These are phyloP conservation scores for Hanseniaspora mollemarum DNA, from an alignment of 805 yeast species.

Conservation along the genomic window DNA sequence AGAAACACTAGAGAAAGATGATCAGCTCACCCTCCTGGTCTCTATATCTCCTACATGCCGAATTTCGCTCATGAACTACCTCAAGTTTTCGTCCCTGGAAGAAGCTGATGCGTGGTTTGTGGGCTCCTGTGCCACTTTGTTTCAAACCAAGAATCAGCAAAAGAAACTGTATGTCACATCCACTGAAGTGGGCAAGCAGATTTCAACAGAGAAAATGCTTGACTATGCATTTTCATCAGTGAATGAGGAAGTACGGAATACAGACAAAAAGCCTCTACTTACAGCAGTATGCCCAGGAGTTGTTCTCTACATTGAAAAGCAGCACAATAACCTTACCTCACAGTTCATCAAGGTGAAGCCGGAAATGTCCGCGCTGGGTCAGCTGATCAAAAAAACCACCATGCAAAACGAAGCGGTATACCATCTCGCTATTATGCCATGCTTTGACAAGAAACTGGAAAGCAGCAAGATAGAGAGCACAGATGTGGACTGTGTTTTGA, in stretches of 20 bases:
- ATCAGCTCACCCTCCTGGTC: slow-evolving; percentile 45
- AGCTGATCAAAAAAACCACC: slow-evolving; percentile 41
- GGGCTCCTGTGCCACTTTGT: slow-evolving; percentile 38
- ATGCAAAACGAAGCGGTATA: slow-evolving; percentile 42
- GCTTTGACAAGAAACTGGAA: slow-evolving; percentile 91
- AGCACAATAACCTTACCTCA: slow-evolving; percentile 75
- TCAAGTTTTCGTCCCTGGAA: slow-evolving; percentile 36
- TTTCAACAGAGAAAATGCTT: slow-evolving; percentile 45
- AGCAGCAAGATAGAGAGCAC: slow-evolving; percentile 68
- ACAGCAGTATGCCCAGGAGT: slow-evolving; percentile 89
- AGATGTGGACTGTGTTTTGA: slow-evolving; percentile 90
- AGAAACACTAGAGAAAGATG: slow-evolving; percentile 19
- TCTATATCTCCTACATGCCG: slow-evolving; percentile 81
- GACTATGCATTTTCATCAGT: slow-evolving; percentile 27
- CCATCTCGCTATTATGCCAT: slow-evolving; percentile 87
- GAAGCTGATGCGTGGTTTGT: slow-evolving; percentile 52
- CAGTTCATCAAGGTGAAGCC: slow-evolving; percentile 64
- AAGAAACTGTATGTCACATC: slow-evolving; percentile 53
- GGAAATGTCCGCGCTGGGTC: slow-evolving; percentile 89
- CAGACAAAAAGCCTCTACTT: slow-evolving; percentile 39
- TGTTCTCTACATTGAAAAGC: slow-evolving; percentile 90
- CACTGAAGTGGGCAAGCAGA: slow-evolving; percentile 64
- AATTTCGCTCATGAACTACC: slow-evolving; percentile 67
- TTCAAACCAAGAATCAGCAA: slow-evolving; percentile 47
- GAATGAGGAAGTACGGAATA: slow-evolving; percentile 8